A percentile compares a stretch with the other conserved stretches of the same genome.
phyloP scores from a whole-genome alignment of 1,284 basidiomycete species.

The Boletus semigastroideus region DNA sequence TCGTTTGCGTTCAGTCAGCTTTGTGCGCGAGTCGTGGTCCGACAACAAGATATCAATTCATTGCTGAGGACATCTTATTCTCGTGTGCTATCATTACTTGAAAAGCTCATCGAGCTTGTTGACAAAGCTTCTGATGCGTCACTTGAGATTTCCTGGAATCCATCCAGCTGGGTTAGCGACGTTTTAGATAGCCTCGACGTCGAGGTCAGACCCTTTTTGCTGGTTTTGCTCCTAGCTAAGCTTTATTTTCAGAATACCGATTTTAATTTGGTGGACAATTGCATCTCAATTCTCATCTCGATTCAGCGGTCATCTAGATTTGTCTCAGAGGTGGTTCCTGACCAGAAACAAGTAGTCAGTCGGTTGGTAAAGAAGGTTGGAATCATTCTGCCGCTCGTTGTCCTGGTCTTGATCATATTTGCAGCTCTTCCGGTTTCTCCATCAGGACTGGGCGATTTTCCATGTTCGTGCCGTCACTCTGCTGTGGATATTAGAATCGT shows the following conservation, averaged over 20 bases:
- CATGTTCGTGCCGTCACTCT: constrained; percentile 83
- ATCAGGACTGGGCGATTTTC: constrained; percentile 64
- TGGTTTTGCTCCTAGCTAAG: constrained; percentile 7
- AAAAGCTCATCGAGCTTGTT: constrained; percentile 47
- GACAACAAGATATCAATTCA: constrained; percentile 28
- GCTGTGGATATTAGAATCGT: constrained; percentile 81
- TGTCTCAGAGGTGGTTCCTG: constrained; percentile 53
- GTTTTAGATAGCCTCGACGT: constrained; percentile 52
- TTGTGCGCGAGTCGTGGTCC: constrained; percentile 43
- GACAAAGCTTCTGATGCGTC: constrained; percentile 28
- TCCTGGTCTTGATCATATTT: constrained; percentile 7
- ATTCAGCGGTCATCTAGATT: constrained; percentile 53
- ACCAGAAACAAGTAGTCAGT: constrained; percentile 52
- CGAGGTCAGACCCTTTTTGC: constrained; percentile 41
- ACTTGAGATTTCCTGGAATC: constrained; percentile 51
- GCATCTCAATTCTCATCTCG: constrained; percentile 58
- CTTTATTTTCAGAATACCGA: constrained; percentile 47
- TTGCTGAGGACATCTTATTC: constrained; percentile 49
- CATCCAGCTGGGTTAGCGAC: constrained; percentile 52
- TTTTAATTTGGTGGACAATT: constrained; percentile 66
- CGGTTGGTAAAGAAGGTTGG: constrained; percentile 56
- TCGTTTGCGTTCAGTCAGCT: constrained; percentile 46
- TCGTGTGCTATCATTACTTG: constrained; percentile 49
- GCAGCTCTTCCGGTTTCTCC: constrained; percentile 77
- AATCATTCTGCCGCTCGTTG: not conserved